Evolutionary conservation across 768 basidiomycete genomes (phyloP), one percentile per base, ranked within the genome.

Genomic region (Lactarius psammicola): DNA sequence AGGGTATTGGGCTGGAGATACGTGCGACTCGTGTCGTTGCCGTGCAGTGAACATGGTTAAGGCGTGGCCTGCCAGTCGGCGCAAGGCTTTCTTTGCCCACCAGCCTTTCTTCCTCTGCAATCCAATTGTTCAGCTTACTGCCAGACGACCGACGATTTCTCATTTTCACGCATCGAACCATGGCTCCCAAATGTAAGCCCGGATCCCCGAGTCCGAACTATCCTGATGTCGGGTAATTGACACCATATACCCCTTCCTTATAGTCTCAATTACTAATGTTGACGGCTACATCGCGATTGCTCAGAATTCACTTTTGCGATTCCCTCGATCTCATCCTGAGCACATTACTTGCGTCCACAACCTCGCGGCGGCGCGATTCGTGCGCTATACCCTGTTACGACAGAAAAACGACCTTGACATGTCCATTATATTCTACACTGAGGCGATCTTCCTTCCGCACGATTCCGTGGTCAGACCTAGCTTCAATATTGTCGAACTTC

Each of bases 391-490:
- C 0, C 7, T 7, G 42, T n/a, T 9, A 9, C 20, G 9, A 44
- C 42, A 44, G 17, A 44, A 44, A 20, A 20, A 44, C 9, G 42
- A 44, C 17, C 20, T 44, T 20, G 42, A 44, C 20, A 20, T n/a
- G 20, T 46, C n/a, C 44, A 23, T 46, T 46, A 1, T 23, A 11
- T 10, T 23, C 10, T 11, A 0, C n/a, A 46, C 44, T 4, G 44
- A 46, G 44, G 44, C 44, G 10, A 46, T 46, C 44, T 4, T 46
- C 44, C 44, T 46, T 23, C 44, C n/a, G n/a, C 44, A 3, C 0
- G 9, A 3, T 3, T 23, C n/a, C 10, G 8, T 0, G n/a, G n/a
- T 1, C 23, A n/a, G 44, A 23, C 10, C 0, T 11, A 23, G 3
- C 10, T 4, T 23, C 44, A 46, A 46, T 23, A 7, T 46, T n/a